Evolutionary conservation across 1,284 basidiomycete species (phyloP), one percentile per base, ranked within the genome.

Genomic region (Kwoniella shivajii): DNA sequence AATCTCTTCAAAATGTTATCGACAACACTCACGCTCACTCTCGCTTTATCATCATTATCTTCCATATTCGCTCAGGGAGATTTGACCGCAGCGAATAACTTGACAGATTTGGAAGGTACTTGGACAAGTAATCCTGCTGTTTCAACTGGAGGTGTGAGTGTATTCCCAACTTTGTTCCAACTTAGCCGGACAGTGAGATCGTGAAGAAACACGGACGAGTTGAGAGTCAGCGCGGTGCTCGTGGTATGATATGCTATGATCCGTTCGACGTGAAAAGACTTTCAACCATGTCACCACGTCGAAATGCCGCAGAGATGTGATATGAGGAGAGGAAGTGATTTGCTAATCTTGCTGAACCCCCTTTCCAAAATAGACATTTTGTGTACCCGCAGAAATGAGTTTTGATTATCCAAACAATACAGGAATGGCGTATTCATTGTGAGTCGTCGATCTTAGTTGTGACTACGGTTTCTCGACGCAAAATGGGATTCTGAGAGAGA

Each of bases 371-470:
- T 66, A 94, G 92, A 81, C 82, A 57, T 95, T 94, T 73, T 90
- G 88, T 41, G 85, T 87, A 71, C 92, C 93, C 1, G 82, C 84
- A 44, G 89, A 91, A 67, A 79, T 82, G 78, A 82, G 86, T 3
- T 96, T 97, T 78, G 85, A 58, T 42, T 92, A 92, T 72, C 92
- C 93, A 2, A 72, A 73, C 53, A 91, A 85, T 30, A 89, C 91
- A 6, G 93, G 93, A 37, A 83, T 93, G 22, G 87, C 88, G 4
- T 91, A 85, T 74, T 90, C 91, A 18, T 95, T 96, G 90, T 92
- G 68, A 76, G 89, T 83, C 26, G 4, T 9, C 33, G 33, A 13
- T 31, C 18, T 29, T 33, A 24, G 4, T 6, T 27, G 13, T 33
- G 13, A n/a, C 24, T 30, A 16, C 24, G n/a, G 38, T 41, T 38